phyloP scores from a whole-genome alignment of 371 early-diverging fungal species.

The Zychaea mexicana region DNA sequence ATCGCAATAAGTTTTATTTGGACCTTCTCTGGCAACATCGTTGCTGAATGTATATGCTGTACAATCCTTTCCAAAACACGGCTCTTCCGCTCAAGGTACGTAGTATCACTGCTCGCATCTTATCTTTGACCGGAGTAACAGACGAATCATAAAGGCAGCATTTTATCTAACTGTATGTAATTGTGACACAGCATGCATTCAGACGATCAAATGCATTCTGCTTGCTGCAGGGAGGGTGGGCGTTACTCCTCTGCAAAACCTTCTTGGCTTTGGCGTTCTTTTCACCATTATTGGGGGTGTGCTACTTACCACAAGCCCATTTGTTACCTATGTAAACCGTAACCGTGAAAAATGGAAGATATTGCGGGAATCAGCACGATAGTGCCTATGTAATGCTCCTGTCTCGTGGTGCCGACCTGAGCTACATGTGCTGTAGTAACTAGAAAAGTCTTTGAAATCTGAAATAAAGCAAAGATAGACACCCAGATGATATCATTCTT shows the following conservation, averaged over 20 bases:
- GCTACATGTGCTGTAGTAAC: too few relatives aligned
- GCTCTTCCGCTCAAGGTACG: constrained; percentile 1
- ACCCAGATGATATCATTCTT: too few relatives aligned
- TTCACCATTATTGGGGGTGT: constrained; percentile 30
- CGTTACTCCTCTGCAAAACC: constrained; percentile 25
- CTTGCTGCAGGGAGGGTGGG: constrained; percentile 35
- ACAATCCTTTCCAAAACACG: background rate
- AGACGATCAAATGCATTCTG: constrained; percentile 32
- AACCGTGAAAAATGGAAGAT: background rate
- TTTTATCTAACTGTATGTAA: too few relatives aligned
- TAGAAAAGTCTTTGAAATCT: too few relatives aligned
- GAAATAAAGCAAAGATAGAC: too few relatives aligned
- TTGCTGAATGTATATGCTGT: background rate
- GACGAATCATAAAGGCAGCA: too few relatives aligned
- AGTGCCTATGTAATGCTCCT: too few relatives aligned
- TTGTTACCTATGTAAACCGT: background rate
- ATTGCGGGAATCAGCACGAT: background rate
- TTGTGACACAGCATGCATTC: constrained; percentile 48
- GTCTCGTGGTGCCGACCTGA: too few relatives aligned
- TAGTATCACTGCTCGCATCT: too few relatives aligned
- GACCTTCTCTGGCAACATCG: background rate
- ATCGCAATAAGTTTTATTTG: background rate
- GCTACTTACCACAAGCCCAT: background rate
- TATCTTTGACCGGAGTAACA: too few relatives aligned
- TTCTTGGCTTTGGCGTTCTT: constrained; percentile 29